phyloP scores from a whole-genome alignment of 139 green algal genomes.

The Edaphochlamys debaryana region DNA sequence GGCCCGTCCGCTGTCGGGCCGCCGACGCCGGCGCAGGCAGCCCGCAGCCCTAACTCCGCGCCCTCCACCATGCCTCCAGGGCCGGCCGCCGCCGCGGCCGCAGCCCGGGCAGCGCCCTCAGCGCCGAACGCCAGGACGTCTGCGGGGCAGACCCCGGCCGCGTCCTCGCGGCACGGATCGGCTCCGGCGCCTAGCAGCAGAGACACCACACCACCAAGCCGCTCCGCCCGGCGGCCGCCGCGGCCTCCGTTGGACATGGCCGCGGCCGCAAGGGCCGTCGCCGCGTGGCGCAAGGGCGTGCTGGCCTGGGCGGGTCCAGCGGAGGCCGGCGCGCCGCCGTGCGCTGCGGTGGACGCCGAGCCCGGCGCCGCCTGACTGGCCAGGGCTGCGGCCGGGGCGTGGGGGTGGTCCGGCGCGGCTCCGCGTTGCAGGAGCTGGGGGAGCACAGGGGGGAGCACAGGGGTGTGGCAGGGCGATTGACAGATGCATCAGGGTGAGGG shows the following conservation, averaged over 20 bases:
- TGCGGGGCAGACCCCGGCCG: neutral
- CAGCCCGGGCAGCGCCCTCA: neutral
- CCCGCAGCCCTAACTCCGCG: no score
- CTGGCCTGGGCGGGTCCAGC: neutral
- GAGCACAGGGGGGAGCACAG: no score
- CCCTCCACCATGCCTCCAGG: neutral
- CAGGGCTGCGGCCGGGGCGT: neutral
- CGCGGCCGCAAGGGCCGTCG: neutral
- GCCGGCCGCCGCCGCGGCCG: neutral
- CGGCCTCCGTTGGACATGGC: neutral
- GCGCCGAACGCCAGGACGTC: neutral
- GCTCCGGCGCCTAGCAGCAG: constrained; percentile 1
- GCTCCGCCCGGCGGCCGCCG: neutral
- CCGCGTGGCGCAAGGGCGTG: neutral
- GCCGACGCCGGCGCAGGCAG: no score
- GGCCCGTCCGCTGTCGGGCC: neutral
- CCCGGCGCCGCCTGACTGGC: neutral
- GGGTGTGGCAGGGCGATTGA: no score
- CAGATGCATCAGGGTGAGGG: no score
- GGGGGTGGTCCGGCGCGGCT: neutral
- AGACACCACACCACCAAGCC: neutral
- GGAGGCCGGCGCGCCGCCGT: no score
- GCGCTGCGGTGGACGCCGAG: neutral
- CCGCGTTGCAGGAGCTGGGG: constrained; percentile 2
- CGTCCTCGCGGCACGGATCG: constrained; percentile 8